Evolutionary conservation across 2,329 filamentous ascomycete species (phyloP).

Genomic region (Lecanicillium sp.): DNA sequence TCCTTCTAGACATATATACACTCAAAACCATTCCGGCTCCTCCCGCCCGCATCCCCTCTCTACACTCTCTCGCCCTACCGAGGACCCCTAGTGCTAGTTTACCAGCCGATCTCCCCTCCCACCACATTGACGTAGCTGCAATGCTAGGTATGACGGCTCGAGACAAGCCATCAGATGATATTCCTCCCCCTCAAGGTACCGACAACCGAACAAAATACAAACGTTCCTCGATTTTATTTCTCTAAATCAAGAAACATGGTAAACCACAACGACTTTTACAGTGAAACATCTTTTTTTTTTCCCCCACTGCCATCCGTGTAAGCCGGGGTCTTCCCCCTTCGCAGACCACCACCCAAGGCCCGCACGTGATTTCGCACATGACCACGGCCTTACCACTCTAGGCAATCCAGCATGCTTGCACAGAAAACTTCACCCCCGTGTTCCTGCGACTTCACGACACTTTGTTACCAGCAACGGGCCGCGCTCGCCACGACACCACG

Average conservation of each 20-base stretch:
- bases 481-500: not conserved
- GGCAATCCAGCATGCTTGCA: constrained; percentile 12
- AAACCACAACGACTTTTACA: not conserved
- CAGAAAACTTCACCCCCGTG: constrained; percentile 14
- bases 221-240: too few relatives aligned
- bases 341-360: not conserved
- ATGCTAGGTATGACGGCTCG: not conserved
- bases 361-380: constrained; percentile 11
- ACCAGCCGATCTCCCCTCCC: constrained; percentile 10
- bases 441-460: constrained; percentile 3
- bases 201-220: too few relatives aligned
- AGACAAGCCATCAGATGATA: not conserved
- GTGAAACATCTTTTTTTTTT: not conserved
- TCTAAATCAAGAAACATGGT: not conserved
- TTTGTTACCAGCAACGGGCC: not conserved
- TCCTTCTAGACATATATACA: too few relatives aligned
- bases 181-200: too few relatives aligned
- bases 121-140: not conserved
- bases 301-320: not conserved
- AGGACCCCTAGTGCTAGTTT: constrained; percentile 4
- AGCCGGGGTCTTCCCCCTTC: too few relatives aligned
- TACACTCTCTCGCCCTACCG: too few relatives aligned
- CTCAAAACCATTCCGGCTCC: constrained; percentile 1
- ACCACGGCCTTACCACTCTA: not conserved
- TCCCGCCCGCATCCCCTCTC: too few relatives aligned